A percentile compares a stretch with the other conserved stretches of the same genome.
These are phyloP conservation scores for Apiotrichum veenhuisii DNA, from an alignment of 1,284 basidiomycete genomes.

Conservation along the genomic window DNA sequence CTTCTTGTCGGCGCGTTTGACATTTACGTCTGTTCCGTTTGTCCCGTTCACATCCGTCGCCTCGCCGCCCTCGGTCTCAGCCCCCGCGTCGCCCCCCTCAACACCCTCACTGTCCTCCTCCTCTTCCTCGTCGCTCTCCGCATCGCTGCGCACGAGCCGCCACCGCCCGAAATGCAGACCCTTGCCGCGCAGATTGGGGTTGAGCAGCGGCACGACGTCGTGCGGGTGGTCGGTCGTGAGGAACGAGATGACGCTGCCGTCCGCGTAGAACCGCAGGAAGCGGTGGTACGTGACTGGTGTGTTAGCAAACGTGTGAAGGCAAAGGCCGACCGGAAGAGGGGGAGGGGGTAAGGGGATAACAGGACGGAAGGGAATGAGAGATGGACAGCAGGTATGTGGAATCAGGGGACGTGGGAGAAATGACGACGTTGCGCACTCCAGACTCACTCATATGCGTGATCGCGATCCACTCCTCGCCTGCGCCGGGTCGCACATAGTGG, in stretches of 20 bases:
- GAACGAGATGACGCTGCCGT: conserved; percentile 79
- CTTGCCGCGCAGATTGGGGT: conserved; percentile 73
- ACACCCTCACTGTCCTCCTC: background rate
- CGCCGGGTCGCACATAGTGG: conserved; percentile 68
- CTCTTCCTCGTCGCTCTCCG: conserved; percentile 4
- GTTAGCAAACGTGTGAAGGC: no score
- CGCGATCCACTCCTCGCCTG: conserved; percentile 77
- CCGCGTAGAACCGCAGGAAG: conserved; percentile 77
- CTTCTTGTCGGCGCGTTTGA: no score
- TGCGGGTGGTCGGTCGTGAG: conserved; percentile 77
- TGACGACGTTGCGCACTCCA: no score
- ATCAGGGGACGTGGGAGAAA: no score
- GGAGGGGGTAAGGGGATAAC: no score
- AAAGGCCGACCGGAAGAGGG: no score
- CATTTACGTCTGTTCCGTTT: no score
- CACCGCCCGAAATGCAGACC: conserved; percentile 52
- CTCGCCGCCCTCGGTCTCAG: background rate
- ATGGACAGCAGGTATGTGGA: no score
- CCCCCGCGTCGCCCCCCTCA: background rate
- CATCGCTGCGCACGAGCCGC: conserved; percentile 31
- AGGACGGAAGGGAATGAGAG: no score
- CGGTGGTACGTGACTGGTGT: conserved; percentile 52
- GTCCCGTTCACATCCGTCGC: background rate
- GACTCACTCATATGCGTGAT: conserved; percentile 48
- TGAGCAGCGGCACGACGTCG: conserved; percentile 71